Base-by-base conservation (phyloP, 805 yeast genomes). In the Helenozyma baotianmanensis region DNA sequence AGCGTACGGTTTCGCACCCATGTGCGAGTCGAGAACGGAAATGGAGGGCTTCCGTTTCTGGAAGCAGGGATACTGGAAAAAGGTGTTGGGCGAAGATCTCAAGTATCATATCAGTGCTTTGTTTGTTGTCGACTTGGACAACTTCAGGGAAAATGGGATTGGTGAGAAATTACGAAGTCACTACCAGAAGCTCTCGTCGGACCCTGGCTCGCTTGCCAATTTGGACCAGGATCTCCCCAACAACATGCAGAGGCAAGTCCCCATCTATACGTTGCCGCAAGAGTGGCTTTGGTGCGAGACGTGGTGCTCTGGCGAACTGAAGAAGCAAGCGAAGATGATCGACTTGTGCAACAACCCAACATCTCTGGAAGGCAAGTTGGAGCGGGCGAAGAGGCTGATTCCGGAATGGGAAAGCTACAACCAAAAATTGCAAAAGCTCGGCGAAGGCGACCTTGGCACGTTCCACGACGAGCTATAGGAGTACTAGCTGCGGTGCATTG, bases 281-380 rank as follows among this genome's bases (percentile, higher is more conserved):
- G 89, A 84, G 27, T 86, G 95, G 94, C 62, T 85, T 23, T 87
- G 95, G 95, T 87, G 95, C 59, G 95, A 86, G 51, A 86, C 95
- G 0, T 86, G 95, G 95, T 84, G 95, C 55, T 68, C 78, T 19
- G 84, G 79, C 42, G 81, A 71, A 30, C 62, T 75, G 21, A 58
- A 81, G 37, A 54, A 53, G 33, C 60, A 62, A 0, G 95, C 95
- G 2, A 82, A 78, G 53, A 82, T 89, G 9, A 82, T 86, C 40
- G 95, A 86, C 49, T 60, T 86, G 40, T 86, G 95, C 59, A 82
- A 82, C 54, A 85, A 87, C 48, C 95, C 95, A 2, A 53, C 82
- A 35, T 81, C 92, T 0, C 80, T 80, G 45, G 95, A 86, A 50
- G 80, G 82, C 14, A 86, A 85, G 50, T 58, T 84, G 14, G 88